Percentiles rank a stretch among this genome's conserved stretches.
Conservation (phyloP, 345 rosid genomes). For the Rhodomyrtus tomentosa region DNA sequence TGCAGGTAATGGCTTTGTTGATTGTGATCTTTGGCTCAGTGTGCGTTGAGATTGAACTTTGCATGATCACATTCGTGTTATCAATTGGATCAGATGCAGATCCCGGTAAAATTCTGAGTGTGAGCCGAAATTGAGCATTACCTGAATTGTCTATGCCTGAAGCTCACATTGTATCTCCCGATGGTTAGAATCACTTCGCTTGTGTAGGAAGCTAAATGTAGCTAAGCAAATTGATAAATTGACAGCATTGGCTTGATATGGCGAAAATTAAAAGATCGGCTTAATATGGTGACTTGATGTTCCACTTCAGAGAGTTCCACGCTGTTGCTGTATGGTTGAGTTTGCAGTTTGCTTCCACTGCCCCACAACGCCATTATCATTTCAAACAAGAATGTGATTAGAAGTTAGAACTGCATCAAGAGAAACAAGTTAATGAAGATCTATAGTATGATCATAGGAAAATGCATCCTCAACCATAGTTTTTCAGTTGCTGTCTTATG, state of each 20-base stretch:
- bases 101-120: neutral
- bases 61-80: neutral
- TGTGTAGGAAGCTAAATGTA: neutral
- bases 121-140: neutral
- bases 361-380: neutral
- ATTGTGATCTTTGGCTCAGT: neutral
- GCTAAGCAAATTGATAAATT: neutral
- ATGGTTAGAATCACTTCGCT: neutral
- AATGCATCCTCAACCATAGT: neutral
- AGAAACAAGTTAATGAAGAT: neutral
- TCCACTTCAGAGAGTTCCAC: neutral
- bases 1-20: slow-evolving; percentile 33
- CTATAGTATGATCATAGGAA: neutral
- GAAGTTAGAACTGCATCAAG: neutral
- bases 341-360: neutral
- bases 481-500: neutral
- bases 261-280: neutral
- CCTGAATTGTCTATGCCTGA: neutral
- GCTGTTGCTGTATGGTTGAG: neutral
- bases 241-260: neutral
- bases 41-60: neutral
- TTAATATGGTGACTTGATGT: neutral
- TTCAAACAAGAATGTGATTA: neutral
- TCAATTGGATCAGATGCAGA: neutral
- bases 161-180: neutral